A percentile compares a stretch with the other conserved stretches of the same genome.
Conservation (phyloP, 306 rosid species). For the Rubus idaeus region DNA sequence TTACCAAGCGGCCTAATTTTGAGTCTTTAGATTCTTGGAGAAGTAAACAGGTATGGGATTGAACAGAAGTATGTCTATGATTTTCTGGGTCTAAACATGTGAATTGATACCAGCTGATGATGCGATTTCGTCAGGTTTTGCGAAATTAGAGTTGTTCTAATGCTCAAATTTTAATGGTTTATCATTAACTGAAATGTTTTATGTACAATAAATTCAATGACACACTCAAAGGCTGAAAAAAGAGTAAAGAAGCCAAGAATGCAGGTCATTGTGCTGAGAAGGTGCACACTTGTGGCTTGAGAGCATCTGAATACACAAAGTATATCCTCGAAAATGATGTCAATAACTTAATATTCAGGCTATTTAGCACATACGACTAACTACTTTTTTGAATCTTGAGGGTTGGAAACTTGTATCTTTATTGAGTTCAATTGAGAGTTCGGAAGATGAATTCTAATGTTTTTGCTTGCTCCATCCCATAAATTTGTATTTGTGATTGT, state of each 20-base stretch:
- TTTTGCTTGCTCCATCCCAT: neutral
- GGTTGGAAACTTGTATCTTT: neutral
- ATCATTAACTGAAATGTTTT: neutral
- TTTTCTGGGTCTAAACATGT: neutral
- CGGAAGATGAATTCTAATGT: neutral
- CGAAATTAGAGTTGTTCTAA: neutral
- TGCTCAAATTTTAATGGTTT: neutral
- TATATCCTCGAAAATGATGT: neutral
- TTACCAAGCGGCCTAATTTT: neutral
- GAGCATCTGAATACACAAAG: neutral
- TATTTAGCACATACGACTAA: neutral
- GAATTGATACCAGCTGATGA: conserved; percentile 1
- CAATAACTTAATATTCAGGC: neutral
- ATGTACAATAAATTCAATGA: too few species aligned
- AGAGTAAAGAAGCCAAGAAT: neutral
- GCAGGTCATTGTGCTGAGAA: neutral
- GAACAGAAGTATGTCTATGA: neutral
- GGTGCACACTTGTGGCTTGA: neutral
- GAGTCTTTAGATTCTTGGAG: neutral
- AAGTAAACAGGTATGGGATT: neutral
- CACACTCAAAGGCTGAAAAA: too few species aligned
- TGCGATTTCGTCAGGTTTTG: neutral
- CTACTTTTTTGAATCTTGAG: neutral
- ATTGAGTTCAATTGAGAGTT: neutral
- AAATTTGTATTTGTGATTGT: neutral